phyloP scores from a whole-genome alignment of 2,329 filamentous ascomycete species.

The Aaosphaeria arxii region DNA sequence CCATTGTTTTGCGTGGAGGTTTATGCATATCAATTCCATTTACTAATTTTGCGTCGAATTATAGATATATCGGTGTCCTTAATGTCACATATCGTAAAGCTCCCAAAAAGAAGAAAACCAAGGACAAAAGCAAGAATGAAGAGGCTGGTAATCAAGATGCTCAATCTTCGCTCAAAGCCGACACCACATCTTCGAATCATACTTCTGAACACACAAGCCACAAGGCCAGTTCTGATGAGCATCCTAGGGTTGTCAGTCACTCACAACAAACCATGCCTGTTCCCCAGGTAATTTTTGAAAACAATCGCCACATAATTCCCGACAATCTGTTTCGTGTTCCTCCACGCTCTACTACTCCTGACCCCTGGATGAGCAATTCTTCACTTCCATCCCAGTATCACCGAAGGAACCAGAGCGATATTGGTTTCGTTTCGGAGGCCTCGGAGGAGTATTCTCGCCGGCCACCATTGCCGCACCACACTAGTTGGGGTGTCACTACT shows the following conservation, averaged over 20 bases:
- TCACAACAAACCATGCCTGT: slow-evolving; percentile 72
- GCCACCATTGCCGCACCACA: slow-evolving; percentile 47
- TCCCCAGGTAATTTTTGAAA: slow-evolving; percentile 88
- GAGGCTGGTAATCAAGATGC: slow-evolving; percentile 7
- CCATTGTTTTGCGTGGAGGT: slow-evolving; percentile 5
- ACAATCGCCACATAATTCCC: slow-evolving; percentile 91
- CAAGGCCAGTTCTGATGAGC: slow-evolving; percentile 12
- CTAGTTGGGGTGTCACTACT: slow-evolving; percentile 83
- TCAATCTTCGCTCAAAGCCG: slow-evolving; percentile 14
- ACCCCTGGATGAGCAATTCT: slow-evolving; percentile 30
- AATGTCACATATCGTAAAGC: slow-evolving; percentile 94
- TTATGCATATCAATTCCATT: slow-evolving; percentile 5
- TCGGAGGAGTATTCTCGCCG: slow-evolving; percentile 23
- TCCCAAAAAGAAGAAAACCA: slow-evolving; percentile 57
- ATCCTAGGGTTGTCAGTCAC: slow-evolving; percentile 61
- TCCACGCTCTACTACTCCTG: slow-evolving; percentile 39
- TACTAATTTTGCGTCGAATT: slow-evolving; percentile 31
- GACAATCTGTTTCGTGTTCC: slow-evolving; percentile 72
- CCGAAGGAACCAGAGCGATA: slow-evolving; percentile 34
- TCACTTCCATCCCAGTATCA: slow-evolving; percentile 30
- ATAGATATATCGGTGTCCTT: slow-evolving; percentile 90
- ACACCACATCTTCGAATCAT: slow-evolving; percentile 9
- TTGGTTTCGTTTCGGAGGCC: slow-evolving; percentile 16
- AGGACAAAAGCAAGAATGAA: slow-evolving; percentile 27
- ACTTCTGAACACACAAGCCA: slow-evolving; percentile 10